A percentile compares a stretch with the other conserved stretches of the same genome.
Conservation (phyloP, 441 rosid genomes). For the Lepidium campestre region DNA sequence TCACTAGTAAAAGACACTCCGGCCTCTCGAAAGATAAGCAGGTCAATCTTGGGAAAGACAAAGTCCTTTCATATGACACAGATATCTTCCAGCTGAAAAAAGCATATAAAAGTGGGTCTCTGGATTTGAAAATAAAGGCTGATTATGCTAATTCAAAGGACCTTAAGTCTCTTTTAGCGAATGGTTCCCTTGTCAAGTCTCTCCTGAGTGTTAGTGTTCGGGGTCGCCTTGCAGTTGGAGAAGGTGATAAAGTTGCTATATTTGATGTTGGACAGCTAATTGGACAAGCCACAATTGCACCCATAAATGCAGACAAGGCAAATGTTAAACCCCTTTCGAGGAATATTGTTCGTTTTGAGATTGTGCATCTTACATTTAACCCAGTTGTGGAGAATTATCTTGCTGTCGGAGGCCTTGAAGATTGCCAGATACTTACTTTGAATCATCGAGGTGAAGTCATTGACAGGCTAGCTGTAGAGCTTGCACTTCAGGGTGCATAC, state of each 20-base stretch:
- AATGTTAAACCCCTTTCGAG: conserved; percentile 97
- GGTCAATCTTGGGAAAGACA: conserved; percentile 72
- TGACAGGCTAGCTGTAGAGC: conserved; percentile 98
- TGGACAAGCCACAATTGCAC: conserved; percentile 92
- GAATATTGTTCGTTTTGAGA: conserved; percentile 97
- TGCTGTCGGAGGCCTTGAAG: conserved; percentile 99
- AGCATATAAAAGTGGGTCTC: conserved; percentile 97
- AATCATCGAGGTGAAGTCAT: conserved; percentile 99
- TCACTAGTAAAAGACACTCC: conserved; percentile 77
- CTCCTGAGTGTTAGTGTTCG: conserved; percentile 94
- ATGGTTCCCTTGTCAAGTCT: conserved; percentile 95
- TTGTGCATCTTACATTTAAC: conserved; percentile 91
- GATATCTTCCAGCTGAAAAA: conserved; percentile 95
- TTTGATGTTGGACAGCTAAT: conserved; percentile 97
- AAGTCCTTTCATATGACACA: conserved; percentile 72
- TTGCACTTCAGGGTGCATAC: conserved; percentile 96
- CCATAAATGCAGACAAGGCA: conserved; percentile 96
- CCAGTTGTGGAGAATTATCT: conserved; percentile 88
- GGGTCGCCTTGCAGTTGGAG: conserved; percentile 99
- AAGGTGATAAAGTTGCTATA: conserved; percentile 99
- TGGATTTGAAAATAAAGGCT: conserved; percentile 97
- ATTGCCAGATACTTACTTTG: conserved; percentile 92
- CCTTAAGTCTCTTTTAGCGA: conserved; percentile 81
- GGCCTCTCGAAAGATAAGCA: conserved; percentile 70
- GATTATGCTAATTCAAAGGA: conserved; percentile 99